Conservation (phyloP, 164 flowering plant species). For the Piper betle region DNA sequence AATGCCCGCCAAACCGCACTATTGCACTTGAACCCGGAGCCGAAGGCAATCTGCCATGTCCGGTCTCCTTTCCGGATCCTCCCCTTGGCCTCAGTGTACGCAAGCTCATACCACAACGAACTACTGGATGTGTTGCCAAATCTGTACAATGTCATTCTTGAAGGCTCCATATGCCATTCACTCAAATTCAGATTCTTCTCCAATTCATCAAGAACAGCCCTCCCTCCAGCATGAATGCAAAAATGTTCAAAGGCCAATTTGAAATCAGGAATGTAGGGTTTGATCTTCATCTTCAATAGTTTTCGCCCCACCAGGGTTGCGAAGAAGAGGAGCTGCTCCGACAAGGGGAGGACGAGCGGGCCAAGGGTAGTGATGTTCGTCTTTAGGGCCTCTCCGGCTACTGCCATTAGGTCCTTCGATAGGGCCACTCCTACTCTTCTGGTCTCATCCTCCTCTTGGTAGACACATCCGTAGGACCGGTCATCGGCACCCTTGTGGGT, state of each 20-base stretch:
- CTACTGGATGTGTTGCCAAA: slow-evolving; percentile 77
- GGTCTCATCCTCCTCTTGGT: slow-evolving; percentile 7
- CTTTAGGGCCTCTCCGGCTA: slow-evolving; percentile 78
- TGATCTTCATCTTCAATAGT: slow-evolving; percentile 61
- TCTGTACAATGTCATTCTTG: slow-evolving; percentile 60
- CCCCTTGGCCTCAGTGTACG: slow-evolving; percentile 57
- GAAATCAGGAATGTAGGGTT: slow-evolving; percentile 79
- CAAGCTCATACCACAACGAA: too few species aligned
- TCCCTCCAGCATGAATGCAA: slow-evolving; percentile 85
- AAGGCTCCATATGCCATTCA: slow-evolving; percentile 85
- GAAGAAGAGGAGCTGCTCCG: slow-evolving; percentile 63
- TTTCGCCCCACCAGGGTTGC: slow-evolving; percentile 53
- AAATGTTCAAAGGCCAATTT: slow-evolving; percentile 77
- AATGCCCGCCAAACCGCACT: slow-evolving; percentile 75
- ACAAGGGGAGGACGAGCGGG: slow-evolving; percentile 76
- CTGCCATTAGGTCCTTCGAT: slow-evolving; percentile 77
- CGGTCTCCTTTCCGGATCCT: slow-evolving; percentile 60
- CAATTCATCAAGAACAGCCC: slow-evolving; percentile 71
- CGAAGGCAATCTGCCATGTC: slow-evolving; percentile 68
- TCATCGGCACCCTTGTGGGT: slow-evolving; percentile 11
- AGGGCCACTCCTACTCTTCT: slow-evolving; percentile 14
- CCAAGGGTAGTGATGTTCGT: slow-evolving; percentile 78
- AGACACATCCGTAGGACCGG: slow-evolving; percentile 5
- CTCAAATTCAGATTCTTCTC: slow-evolving; percentile 62
- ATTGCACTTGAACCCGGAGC: slow-evolving; percentile 76